A percentile compares a stretch with the other conserved stretches of the same genome.
phyloP scores from a whole-genome alignment of 164 flowering plant genomes.

The Litsea cubeba region DNA sequence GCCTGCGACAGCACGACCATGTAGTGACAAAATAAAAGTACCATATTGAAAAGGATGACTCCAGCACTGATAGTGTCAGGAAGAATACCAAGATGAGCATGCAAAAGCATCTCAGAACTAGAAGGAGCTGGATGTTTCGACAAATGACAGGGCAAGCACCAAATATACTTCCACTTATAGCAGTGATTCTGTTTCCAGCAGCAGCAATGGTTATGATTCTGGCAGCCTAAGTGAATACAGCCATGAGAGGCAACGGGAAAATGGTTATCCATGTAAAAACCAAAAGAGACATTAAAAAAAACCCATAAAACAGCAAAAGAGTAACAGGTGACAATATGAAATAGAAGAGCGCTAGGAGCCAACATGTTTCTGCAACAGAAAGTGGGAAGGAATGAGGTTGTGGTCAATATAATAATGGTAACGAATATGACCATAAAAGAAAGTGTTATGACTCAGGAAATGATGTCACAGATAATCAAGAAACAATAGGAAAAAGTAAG shows the following conservation, averaged over 20 bases:
- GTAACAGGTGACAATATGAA: neutral
- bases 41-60: slow-evolving; percentile 28
- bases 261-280: neutral
- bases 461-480: slow-evolving; percentile 19
- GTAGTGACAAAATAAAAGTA: slow-evolving; percentile 16
- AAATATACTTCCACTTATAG: neutral
- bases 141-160: slow-evolving; percentile 15
- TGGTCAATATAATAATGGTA: slow-evolving; percentile 1
- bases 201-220: slow-evolving; percentile 16
- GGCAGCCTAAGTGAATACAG: slow-evolving; percentile 13
- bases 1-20: too few species aligned
- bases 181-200: slow-evolving; percentile 14
- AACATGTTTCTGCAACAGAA: slow-evolving; percentile 2
- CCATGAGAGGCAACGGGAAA: slow-evolving; percentile 5
- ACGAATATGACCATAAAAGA: slow-evolving; percentile 5
- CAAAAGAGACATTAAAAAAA: neutral
- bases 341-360: neutral
- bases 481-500: slow-evolving; percentile 26
- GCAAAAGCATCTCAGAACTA: slow-evolving; percentile 3
- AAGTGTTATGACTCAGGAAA: slow-evolving; percentile 14
- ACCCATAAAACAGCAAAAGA: too few species aligned
- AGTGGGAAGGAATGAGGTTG: slow-evolving; percentile 10
- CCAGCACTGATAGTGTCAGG: slow-evolving; percentile 14
- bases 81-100: neutral
- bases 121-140: slow-evolving; percentile 7